Conservation (phyloP, 179 eudicot species). For the Camellia oleifera region DNA sequence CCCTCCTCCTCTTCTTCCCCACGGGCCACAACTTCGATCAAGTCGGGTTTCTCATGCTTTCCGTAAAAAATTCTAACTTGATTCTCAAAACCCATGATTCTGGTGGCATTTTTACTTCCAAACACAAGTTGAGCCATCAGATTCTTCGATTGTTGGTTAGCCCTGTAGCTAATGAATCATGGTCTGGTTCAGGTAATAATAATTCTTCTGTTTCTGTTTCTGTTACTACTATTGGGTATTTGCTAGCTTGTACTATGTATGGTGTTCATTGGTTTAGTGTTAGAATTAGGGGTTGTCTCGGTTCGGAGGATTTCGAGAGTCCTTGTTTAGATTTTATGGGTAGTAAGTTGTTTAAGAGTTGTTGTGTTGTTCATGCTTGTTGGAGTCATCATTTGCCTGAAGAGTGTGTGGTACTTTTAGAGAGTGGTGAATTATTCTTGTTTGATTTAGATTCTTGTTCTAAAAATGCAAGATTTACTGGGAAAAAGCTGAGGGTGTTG, state of each 20-base stretch:
- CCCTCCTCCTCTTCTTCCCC: conserved; percentile 33
- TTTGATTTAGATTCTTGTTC: background rate
- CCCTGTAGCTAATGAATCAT: conserved; percentile 15
- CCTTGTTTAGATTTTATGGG: conserved; percentile 25
- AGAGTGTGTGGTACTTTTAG: conserved; percentile 44
- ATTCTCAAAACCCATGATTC: background rate
- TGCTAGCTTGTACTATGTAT: conserved; percentile 44
- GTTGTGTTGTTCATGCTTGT: conserved; percentile 39
- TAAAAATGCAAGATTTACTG: conserved; percentile 19
- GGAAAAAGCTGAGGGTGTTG: conserved; percentile 38
- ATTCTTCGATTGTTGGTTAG: conserved; percentile 36
- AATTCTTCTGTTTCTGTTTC: background rate
- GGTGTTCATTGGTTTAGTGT: conserved; percentile 45
- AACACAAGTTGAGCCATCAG: conserved; percentile 20
- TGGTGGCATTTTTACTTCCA: conserved; percentile 14
- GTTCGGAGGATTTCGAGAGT: conserved; percentile 4
- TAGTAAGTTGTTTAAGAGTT: conserved; percentile 7
- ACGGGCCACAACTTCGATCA: conserved; percentile 42
- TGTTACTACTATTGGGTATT: conserved; percentile 30
- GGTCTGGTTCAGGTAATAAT: conserved; percentile 5
- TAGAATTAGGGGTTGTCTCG: conserved; percentile 14
- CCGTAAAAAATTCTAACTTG: conserved; percentile 15
- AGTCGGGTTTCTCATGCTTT: conserved; percentile 34
- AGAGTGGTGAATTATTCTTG: conserved; percentile 4
- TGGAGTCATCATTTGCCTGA: conserved; percentile 58